Base-by-base conservation (phyloP, 441 rosid genomes). In the Hura crepitans region DNA sequence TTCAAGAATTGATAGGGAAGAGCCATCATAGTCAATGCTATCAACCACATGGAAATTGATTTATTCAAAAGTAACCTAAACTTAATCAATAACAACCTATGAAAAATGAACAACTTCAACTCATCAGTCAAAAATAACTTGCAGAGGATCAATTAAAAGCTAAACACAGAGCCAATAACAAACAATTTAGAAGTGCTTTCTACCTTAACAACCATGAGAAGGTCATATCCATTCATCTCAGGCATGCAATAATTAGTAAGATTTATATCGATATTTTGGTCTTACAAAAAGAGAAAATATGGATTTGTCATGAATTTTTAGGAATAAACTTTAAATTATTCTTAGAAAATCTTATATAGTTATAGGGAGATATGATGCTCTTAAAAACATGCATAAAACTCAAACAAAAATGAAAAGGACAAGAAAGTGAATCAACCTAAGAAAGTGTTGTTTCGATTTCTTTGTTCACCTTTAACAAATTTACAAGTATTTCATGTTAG, bases 161-260 rank as follows among this genome's bases (percentile, higher is more conserved):
- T 60, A 11, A 59, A 59, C 12, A 3, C 13, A 23, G 43, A 2
- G 22, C 25, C 7, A 7, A 35, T 37, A 20, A 39, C 18, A 42
- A 28, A 62, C 50, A 43, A 43, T 15, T 49, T 35, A 23, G 6
- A 63, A 46, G 23, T 27, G 17, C 20, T n/a, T 18, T 55, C 37
- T 71, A 71, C 74, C 74, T 71, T 71, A 18, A 71, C 74, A 25
- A 69, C 62, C 68, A 71, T 22, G 6, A 71, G 74, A 62, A 71
- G 68, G 28, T 71, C 74, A 71, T 62, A 51, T 2, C 74, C 74
- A 53, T 71, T 71, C 74, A 62, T 71, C 68, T 63, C 74, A 53
- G 68, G 68, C 74, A 71, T 71, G 45, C 69, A 71, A 53, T 61
- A 71, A 62, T 62, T 69, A 9, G 68, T 71, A 30, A 71, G 68